Base-by-base conservation (phyloP, 768 basidiomycete genomes). In the Agrocybe pediades region DNA sequence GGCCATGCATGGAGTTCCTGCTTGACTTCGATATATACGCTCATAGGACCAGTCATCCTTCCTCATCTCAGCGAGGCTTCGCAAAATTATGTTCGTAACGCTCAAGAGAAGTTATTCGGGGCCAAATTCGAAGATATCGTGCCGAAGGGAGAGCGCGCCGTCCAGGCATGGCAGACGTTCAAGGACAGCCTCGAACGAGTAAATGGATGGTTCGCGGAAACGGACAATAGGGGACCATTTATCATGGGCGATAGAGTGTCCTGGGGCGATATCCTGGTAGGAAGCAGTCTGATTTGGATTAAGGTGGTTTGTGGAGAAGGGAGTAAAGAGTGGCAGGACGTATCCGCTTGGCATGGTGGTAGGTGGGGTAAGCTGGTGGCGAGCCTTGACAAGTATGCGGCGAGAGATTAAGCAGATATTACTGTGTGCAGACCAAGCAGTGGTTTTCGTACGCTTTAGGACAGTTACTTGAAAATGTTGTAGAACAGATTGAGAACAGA, bases 201-300 rank as follows among this genome's bases (percentile, higher is more conserved):
- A 1, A 54, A 58, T 20, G 48, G 40, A 15, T 71, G 65, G 71
- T 58, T 66, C 20, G 54, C 59, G 51, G 56, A 62, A 48, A 65
- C 62, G 24, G 58, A 61, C 30, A 61, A 24, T 0, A 57, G 50
- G 3, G 65, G 66, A 2, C 67, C 64, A 23, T 74, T 62, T 39
- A 45, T 77, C 17, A 59, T 74, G 56, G 78, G 77, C 2, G 63
- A 72, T 2, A 55, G 44, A 0, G 42, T 67, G 9, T 67, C 67
- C 3, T 78, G 71, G 60, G 65, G 64, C 1, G 77, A 79, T 55
- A 61, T 78, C 13, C 58, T 65, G 2, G 52, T 74, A 15, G 73
- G 62, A 78, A 46, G 78, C 79, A 20, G 40, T 24, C 15, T 54
- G 2, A 23, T 51, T 16, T 58, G 60, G 53, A 44, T 51, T 19